Conservation (phyloP, 306 rosid genomes). For the Clitoria ternatea region DNA sequence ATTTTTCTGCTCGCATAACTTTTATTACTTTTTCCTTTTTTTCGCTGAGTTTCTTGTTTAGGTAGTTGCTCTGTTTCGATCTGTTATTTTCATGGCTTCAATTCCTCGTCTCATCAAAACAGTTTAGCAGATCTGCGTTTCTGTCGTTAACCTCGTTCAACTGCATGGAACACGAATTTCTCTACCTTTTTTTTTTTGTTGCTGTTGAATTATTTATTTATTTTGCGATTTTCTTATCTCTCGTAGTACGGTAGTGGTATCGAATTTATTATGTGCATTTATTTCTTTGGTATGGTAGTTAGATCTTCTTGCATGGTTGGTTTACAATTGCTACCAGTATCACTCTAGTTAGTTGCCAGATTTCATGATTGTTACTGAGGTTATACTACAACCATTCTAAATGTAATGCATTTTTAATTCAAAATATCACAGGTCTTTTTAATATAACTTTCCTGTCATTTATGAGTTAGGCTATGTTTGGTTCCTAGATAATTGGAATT, state of each 20-base stretch:
- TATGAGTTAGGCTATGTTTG: too few species aligned
- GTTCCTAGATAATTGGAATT: too few species aligned
- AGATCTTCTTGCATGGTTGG: background rate
- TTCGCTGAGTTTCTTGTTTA: background rate
- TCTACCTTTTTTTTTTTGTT: background rate
- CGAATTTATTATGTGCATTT: background rate
- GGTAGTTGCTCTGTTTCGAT: slow-evolving; percentile 29
- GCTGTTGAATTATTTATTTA: background rate
- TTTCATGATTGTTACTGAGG: background rate
- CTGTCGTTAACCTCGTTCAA: background rate
- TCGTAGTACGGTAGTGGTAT: background rate
- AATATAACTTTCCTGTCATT: background rate
- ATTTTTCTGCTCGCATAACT: background rate
- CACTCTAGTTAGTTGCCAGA: background rate
- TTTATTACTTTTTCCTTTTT: background rate
- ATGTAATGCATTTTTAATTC: too few species aligned
- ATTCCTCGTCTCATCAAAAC: background rate
- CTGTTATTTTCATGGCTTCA: slow-evolving; percentile 22
- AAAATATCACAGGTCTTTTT: background rate
- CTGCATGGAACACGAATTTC: background rate
- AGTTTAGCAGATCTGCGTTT: slow-evolving; percentile 28
- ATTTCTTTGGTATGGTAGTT: background rate
- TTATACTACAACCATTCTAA: too few species aligned
- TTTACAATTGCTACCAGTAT: background rate
- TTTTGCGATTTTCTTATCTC: background rate